Evolutionary conservation across 306 rosid genomes (phyloP).

Genomic region (Sicyos edulis): DNA sequence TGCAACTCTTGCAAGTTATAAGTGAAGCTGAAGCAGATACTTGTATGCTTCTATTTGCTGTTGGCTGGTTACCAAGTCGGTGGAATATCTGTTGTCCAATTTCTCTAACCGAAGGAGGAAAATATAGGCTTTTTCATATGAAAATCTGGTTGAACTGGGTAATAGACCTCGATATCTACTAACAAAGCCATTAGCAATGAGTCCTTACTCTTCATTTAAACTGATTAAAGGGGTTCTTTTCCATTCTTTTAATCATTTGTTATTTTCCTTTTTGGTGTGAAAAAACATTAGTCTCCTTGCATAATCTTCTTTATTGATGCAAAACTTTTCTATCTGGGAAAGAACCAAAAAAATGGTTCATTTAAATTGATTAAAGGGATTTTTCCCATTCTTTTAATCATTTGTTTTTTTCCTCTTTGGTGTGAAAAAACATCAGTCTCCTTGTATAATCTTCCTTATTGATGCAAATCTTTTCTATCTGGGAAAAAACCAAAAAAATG

Average conservation of each 20-base stretch:
- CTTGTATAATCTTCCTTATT: background rate
- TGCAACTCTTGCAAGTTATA: slow-evolving; percentile 4
- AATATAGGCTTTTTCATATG: background rate
- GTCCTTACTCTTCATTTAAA: background rate
- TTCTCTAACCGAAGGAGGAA: background rate
- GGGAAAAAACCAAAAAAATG: slow-evolving; percentile 22
- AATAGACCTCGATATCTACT: background rate
- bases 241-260: too few relatives aligned
- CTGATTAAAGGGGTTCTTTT: background rate
- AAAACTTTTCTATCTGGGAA: background rate
- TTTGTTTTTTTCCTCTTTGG: background rate
- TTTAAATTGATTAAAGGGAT: background rate
- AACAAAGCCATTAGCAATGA: background rate
- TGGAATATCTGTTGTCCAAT: background rate
- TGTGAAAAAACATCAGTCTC: background rate
- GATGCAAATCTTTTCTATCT: background rate
- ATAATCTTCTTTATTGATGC: background rate
- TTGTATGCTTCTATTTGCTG: background rate
- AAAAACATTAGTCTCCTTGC: background rate
- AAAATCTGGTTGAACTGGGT: background rate
- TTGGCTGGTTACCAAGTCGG: background rate
- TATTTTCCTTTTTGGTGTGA: background rate
- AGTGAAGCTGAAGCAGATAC: background rate
- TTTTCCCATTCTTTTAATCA: background rate
- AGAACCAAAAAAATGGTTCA: slow-evolving; percentile 23